Percentiles rank a stretch among this genome's conserved stretches.
Evolutionary conservation across 2,329 filamentous ascomycete species (phyloP).

Genomic region (Seiridium unicorne): DNA sequence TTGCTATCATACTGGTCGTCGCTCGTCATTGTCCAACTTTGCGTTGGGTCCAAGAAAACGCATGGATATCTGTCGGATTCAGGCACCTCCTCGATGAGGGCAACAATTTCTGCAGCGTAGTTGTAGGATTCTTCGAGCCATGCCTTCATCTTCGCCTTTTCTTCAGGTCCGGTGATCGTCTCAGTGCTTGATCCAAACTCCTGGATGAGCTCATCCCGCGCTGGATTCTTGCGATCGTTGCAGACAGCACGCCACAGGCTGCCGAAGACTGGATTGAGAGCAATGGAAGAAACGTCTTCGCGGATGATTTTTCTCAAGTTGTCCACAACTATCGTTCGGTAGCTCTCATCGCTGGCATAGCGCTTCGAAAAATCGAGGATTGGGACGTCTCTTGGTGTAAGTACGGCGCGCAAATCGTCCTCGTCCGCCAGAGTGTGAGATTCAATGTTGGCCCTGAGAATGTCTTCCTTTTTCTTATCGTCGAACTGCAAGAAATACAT

Average conservation of each 20-base stretch:
- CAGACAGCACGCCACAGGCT: conserved; percentile 48
- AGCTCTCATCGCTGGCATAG: conserved; percentile 35
- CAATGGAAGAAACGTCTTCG: conserved; percentile 39
- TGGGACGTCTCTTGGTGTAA: conserved; percentile 4
- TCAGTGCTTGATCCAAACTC: conserved; percentile 40
- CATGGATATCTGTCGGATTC: conserved; percentile 41
- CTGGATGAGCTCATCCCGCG: conserved; percentile 38
- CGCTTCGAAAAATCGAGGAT: conserved; percentile 34
- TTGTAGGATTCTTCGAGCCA: conserved; percentile 54
- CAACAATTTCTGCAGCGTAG: conserved; percentile 40
- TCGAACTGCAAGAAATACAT: background rate
- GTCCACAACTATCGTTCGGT: conserved; percentile 34
- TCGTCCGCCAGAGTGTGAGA: background rate
- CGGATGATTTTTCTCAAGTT: conserved; percentile 42
- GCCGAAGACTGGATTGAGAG: conserved; percentile 50
- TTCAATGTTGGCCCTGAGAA: conserved; percentile 1
- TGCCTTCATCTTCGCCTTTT: conserved; percentile 37
- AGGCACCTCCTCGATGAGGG: conserved; percentile 34
- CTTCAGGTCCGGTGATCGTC: conserved; percentile 24
- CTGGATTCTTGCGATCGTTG: conserved; percentile 40
- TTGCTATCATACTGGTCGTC: conserved; percentile 12
- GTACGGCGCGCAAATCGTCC: background rate
- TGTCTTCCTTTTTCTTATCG: too few species aligned
- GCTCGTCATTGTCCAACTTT: conserved; percentile 27
- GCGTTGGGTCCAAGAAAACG: conserved; percentile 48